Evolutionary conservation across 225 moss, liverwort and hornwort species (phyloP).

Genomic region (Neckera pumila): DNA sequence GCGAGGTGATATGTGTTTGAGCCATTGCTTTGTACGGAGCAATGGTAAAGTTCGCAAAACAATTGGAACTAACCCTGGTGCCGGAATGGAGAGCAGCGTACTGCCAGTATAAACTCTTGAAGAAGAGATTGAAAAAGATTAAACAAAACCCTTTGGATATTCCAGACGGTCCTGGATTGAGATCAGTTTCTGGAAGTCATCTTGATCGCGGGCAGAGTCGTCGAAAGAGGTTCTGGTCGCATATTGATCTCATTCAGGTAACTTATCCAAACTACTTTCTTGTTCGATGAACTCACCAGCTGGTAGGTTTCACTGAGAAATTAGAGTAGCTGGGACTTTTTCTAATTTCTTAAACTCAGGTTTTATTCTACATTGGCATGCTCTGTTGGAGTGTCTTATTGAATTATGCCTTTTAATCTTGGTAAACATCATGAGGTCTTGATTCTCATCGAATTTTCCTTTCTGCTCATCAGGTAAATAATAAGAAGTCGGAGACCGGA

Average conservation of each 20-base stretch:
- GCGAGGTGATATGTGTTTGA: conserved; percentile 19
- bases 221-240: conserved; percentile 49
- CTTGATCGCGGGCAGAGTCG: conserved; percentile 27
- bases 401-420: not conserved
- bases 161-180: conserved; percentile 38
- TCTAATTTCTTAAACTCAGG: not conserved
- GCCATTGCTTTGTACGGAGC: conserved; percentile 6
- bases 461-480: conserved; percentile 30
- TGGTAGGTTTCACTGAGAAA: not conserved
- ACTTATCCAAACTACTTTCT: not conserved
- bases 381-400: not conserved
- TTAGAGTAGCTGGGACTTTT: not conserved
- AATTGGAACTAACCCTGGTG: conserved; percentile 59
- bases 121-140: conserved; percentile 59
- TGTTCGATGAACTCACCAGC: not conserved
- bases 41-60: conserved; percentile 89
- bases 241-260: conserved; percentile 54
- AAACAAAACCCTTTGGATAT: conserved; percentile 39
- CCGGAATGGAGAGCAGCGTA: conserved; percentile 84
- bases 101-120: conserved; percentile 65
- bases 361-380: not conserved
- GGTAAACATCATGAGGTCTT: not conserved
- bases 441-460: not conserved
- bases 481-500: conserved; percentile 25
- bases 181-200: conserved; percentile 17